Conservation (phyloP, 768 basidiomycete species). For the Austroboletus eburneus region DNA sequence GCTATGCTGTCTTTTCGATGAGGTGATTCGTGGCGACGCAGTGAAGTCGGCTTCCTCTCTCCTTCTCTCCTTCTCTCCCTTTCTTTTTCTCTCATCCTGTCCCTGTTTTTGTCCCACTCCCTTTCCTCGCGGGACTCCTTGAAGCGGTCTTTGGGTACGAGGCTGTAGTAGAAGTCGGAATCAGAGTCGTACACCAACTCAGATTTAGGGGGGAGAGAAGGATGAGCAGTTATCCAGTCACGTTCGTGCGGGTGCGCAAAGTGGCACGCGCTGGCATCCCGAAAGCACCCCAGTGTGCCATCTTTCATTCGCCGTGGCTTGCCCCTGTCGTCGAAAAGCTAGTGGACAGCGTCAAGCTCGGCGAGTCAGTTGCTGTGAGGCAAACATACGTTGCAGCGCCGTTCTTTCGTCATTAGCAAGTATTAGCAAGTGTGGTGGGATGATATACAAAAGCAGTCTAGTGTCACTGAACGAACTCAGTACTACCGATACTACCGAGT, state of each 20-base stretch:
- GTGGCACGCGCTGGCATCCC: slow-evolving; percentile 19
- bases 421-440: not conserved
- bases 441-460: not conserved
- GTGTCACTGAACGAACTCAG: no score
- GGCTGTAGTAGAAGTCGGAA: slow-evolving; percentile 20
- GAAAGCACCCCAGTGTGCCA: slow-evolving; percentile 20
- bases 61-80: not conserved
- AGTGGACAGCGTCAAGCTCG: slow-evolving; percentile 5
- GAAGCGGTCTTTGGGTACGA: slow-evolving; percentile 6
- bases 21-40: slow-evolving; percentile 6
- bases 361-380: not conserved
- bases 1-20: slow-evolving; percentile 17
- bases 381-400: slow-evolving; percentile 29
- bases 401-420: slow-evolving; percentile 16
- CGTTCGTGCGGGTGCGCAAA: slow-evolving; percentile 33
- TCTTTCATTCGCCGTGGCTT: slow-evolving; percentile 18
- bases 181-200: slow-evolving; percentile 19
- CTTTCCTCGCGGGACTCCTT: slow-evolving; percentile 10
- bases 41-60: slow-evolving; percentile 10
- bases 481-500: no score
- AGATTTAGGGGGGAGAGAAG: slow-evolving; percentile 23
- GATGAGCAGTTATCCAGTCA: slow-evolving; percentile 28
- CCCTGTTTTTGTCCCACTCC: not conserved
- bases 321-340: slow-evolving; percentile 31
- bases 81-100: not conserved